Conservation (phyloP, 2,329 filamentous ascomycete species). For the Pseudocercospora cruenta region DNA sequence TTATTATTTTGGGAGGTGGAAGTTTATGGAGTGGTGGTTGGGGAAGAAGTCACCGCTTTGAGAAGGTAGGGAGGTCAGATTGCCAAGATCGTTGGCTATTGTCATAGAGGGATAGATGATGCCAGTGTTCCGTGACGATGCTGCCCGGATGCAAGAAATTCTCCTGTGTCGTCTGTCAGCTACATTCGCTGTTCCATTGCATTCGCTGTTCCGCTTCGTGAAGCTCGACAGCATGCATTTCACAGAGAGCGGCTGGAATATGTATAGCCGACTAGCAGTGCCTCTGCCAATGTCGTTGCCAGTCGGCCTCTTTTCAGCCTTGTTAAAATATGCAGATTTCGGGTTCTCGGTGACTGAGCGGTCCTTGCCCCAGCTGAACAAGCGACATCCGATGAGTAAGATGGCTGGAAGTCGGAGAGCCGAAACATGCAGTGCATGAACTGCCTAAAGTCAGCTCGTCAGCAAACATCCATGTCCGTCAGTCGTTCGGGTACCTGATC, state of each 20-base stretch:
- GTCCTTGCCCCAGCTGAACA: neutral
- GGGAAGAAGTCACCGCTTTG: neutral
- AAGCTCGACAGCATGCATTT: neutral
- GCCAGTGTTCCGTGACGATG: neutral
- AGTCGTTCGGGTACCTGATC: neutral
- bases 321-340: neutral
- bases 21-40: conserved; percentile 10
- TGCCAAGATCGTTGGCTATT: neutral
- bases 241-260: neutral
- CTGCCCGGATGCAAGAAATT: neutral
- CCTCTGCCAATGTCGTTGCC: neutral
- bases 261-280: neutral
- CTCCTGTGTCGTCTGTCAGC: no score
- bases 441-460: neutral
- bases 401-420: conserved; percentile 4
- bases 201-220: neutral
- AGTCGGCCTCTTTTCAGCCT: neutral
- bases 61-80: neutral
- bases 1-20: conserved; percentile 18
- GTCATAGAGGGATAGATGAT: neutral
- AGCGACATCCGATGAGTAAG: neutral
- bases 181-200: no score
- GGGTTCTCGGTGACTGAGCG: neutral
- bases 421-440: neutral
- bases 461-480: neutral